These are phyloP conservation scores for Phoma herbarum DNA, from an alignment of 2,329 filamentous ascomycete species.

Conservation along the genomic window DNA sequence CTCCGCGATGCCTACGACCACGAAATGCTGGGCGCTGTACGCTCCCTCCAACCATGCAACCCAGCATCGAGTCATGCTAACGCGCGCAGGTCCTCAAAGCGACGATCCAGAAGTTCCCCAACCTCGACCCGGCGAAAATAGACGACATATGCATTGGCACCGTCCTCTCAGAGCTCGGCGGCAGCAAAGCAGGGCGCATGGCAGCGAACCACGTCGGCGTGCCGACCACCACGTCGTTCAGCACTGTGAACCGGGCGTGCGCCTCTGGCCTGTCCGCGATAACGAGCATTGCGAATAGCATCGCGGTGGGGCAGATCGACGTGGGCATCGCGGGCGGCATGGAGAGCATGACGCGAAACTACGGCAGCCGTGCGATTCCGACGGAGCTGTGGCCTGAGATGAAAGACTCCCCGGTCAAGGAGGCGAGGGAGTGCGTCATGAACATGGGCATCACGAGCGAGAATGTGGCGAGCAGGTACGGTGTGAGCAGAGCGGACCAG, in stretches of 20 bases:
- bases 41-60: conserved; percentile 1
- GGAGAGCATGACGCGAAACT: conserved; percentile 97
- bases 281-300: conserved; percentile 75
- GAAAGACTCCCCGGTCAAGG: conserved; percentile 68
- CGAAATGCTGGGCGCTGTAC: conserved; percentile 76
- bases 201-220: conserved; percentile 85
- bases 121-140: conserved; percentile 73
- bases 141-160: conserved; percentile 88
- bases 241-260: conserved; percentile 91
- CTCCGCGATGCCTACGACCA: conserved; percentile 92
- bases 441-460: conserved; percentile 91
- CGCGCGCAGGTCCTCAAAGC: conserved; percentile 63
- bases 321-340: conserved; percentile 85
- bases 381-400: conserved; percentile 80
- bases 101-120: conserved; percentile 75
- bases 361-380: conserved; percentile 84
- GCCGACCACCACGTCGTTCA: conserved; percentile 75
- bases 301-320: conserved; percentile 76
- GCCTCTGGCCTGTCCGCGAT: conserved; percentile 80
- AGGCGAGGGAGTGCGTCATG: conserved; percentile 89
- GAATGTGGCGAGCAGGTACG: conserved; percentile 83
- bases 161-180: conserved; percentile 89
- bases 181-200: conserved; percentile 90
- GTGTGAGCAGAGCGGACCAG: conserved; percentile 77
- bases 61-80: conserved; percentile 8